Evolutionary conservation across 2,329 filamentous ascomycete species (phyloP), one percentile per base, ranked within the genome.

Genomic region (Sclerotinia subarctica): DNA sequence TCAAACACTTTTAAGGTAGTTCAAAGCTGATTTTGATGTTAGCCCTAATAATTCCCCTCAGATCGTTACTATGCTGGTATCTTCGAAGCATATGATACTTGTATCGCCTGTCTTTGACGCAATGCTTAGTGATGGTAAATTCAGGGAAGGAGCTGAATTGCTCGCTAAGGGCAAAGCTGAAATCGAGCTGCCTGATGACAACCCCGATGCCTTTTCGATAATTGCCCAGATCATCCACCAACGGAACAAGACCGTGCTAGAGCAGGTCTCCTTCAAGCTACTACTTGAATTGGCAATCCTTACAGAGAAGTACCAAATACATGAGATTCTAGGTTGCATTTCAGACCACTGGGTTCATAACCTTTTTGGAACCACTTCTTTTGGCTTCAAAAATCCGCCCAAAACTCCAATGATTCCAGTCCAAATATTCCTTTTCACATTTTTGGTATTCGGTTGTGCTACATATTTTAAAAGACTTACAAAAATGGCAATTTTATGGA

Each of bases 21-120:
- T 29, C 17, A 44, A 24, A 29, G 19, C 24, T 64, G 38, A 56
- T 51, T 10, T 11, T 21, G 26, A 19, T 10, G 10, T 7, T 29
- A 64, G 62, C 4, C 62, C 62, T 5, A 17, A 56, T 24, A 51
- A 65, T 53, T 7, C 10, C 5, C 46, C 51, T 4, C 17, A 47
- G 2, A 65, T 17, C 1, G 3, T 56, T 29, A 47, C 38, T 17
- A 66, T 67, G 24, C 54, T 67, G 15, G 47, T 67, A 46, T 67
- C 64, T 13, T 67, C 56, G 2, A 62, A 60, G n/a, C 56, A 67
- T 24, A 32, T 67, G 21, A 24, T 3, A 21, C 54, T 67, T 53
- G 56, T 24, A 51, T 67, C 64, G 15, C 54, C 64, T 2, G 56
- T 67, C 11, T 67, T 67, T 17, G 38, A 62, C 0, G 11, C 24